phyloP scores from a whole-genome alignment of 306 rosid species.

The Trifolium repens region DNA sequence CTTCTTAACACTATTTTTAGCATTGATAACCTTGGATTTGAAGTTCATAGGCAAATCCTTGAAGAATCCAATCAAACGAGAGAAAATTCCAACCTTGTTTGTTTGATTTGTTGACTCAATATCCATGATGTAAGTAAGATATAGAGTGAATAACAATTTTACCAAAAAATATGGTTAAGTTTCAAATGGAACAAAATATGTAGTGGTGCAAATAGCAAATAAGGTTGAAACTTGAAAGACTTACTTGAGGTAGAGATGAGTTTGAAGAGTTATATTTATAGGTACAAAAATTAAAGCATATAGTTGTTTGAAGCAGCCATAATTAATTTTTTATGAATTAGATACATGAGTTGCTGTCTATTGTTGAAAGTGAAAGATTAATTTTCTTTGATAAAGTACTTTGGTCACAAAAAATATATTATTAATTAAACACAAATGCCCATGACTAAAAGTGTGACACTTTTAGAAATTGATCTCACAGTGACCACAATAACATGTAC shows the following conservation, averaged over 20 bases:
- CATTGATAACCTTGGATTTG: constrained; percentile 49
- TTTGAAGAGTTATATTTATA: constrained; percentile 52
- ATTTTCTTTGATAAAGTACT: constrained; percentile 30
- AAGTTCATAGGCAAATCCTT: constrained; percentile 48
- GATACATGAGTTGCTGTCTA: constrained; percentile 54
- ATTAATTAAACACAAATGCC: constrained; percentile 40
- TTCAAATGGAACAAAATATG: constrained; percentile 20
- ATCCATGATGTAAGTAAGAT: constrained; percentile 54
- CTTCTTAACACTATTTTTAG: constrained; percentile 53
- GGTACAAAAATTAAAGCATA: constrained; percentile 17
- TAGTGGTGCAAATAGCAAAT: constrained; percentile 7
- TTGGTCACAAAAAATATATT: constrained; percentile 41
- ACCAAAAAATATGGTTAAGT: constrained; percentile 4
- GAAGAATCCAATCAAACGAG: constrained; percentile 28
- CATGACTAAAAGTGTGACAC: constrained; percentile 40
- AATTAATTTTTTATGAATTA: constrained; percentile 24
- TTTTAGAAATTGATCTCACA: constrained; percentile 36
- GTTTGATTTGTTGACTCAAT: constrained; percentile 49
- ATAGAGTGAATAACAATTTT: background rate
- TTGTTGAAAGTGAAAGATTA: constrained; percentile 43
- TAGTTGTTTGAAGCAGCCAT: constrained; percentile 28
- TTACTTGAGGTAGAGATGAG: constrained; percentile 47
- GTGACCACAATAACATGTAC: constrained; percentile 29
- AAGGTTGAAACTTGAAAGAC: constrained; percentile 29
- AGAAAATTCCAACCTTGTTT: constrained; percentile 35